phyloP scores from a whole-genome alignment of 768 basidiomycete species.

The Boletales sp. region DNA sequence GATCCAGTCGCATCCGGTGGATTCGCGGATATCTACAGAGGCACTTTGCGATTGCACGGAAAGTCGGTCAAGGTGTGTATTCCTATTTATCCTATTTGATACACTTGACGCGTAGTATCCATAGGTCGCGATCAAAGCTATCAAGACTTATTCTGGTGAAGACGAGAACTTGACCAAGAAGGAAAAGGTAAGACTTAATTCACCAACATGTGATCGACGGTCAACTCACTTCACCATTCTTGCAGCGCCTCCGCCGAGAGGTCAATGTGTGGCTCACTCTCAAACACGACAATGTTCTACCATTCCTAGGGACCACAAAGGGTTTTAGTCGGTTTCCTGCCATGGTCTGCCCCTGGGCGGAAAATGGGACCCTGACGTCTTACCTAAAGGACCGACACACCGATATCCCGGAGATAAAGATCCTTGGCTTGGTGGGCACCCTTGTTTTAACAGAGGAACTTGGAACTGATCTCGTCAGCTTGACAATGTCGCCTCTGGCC shows the following conservation, averaged over 20 bases:
- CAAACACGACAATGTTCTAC: slow-evolving; percentile 21
- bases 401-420: slow-evolving; percentile 1
- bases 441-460: neutral
- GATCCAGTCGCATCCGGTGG: neutral
- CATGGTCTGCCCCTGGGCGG: slow-evolving; percentile 24
- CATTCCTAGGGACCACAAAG: slow-evolving; percentile 15
- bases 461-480: neutral
- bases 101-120: no score
- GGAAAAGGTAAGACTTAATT: neutral
- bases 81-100: neutral
- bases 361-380: slow-evolving; percentile 20
- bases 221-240: neutral
- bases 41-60: neutral
- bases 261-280: slow-evolving; percentile 22
- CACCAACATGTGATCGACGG: neutral
- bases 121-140: slow-evolving; percentile 3
- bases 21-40: neutral
- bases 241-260: slow-evolving; percentile 19
- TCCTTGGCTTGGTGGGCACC: slow-evolving; percentile 14
- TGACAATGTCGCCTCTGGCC: neutral
- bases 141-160: slow-evolving; percentile 1
- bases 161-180: slow-evolving; percentile 7
- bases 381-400: slow-evolving; percentile 9
- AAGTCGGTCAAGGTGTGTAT: neutral
- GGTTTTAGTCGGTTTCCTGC: slow-evolving; percentile 25